phyloP scores from a whole-genome alignment of 2,329 filamentous ascomycete species.

The Endothia cerciana region DNA sequence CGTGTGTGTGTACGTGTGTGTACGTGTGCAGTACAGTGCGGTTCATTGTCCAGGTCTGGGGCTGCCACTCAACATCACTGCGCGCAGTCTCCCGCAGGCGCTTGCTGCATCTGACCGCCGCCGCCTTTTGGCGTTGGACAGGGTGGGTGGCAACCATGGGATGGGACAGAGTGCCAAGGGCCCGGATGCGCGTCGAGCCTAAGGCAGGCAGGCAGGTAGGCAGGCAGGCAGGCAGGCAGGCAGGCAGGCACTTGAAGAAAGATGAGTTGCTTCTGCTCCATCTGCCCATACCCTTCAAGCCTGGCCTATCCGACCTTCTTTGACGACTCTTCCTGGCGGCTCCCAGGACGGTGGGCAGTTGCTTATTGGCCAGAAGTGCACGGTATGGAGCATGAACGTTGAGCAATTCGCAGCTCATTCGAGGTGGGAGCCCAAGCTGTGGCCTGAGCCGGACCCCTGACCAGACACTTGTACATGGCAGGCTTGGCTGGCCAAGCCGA shows the following conservation, averaged over 20 bases:
- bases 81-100: neutral
- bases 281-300: neutral
- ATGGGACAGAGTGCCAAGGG: neutral
- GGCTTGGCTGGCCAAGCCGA: neutral
- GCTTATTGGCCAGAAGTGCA: no score
- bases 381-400: neutral
- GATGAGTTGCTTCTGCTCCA: neutral
- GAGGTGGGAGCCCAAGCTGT: neutral
- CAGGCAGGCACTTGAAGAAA: neutral
- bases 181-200: neutral
- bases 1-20: neutral
- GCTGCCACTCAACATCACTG: neutral
- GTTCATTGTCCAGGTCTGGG: neutral
- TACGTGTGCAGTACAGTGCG: neutral
- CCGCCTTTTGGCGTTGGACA: conserved; percentile 10
- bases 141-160: neutral
- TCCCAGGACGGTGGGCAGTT: no score
- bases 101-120: conserved; percentile 16
- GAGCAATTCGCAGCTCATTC: neutral
- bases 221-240: no score
- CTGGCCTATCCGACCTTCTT: neutral
- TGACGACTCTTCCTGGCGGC: neutral
- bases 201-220: no score
- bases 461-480: neutral
- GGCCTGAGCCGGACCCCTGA: conserved; percentile 7